These are phyloP conservation scores for Mortierella sp. DNA, from an alignment of 371 early-diverging fungal species.

Conservation along the genomic window DNA sequence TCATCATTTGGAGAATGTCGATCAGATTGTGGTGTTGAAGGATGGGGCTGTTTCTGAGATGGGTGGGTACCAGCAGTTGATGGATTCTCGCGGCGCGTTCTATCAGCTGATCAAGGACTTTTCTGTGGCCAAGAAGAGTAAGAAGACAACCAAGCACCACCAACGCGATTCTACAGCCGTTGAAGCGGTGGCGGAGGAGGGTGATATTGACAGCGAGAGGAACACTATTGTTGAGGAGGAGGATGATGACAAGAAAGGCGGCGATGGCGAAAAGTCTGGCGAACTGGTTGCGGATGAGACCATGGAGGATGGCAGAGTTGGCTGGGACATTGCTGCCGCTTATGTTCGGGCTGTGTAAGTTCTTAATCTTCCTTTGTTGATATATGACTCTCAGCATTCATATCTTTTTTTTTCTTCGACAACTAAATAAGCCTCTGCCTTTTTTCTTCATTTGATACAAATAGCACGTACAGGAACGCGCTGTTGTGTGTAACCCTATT, in stretches of 20 bases:
- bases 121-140: slow-evolving; percentile 4
- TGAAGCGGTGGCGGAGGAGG: background rate
- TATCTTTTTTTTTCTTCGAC: background rate
- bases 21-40: slow-evolving; percentile 73
- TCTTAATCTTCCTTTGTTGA: background rate
- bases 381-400: background rate
- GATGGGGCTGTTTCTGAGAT: slow-evolving; percentile 78
- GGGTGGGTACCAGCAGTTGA: slow-evolving; percentile 61
- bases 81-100: slow-evolving; percentile 57
- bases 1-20: slow-evolving; percentile 69
- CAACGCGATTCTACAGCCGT: background rate
- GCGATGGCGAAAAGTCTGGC: slow-evolving; percentile 23
- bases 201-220: background rate
- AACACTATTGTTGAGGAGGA: slow-evolving; percentile 3
- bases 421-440: background rate
- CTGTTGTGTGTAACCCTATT: slow-evolving; percentile 7
- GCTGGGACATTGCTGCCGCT: slow-evolving; percentile 71
- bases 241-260: background rate
- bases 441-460: background rate
- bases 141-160: background rate
- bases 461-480: slow-evolving; percentile 35
- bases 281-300: slow-evolving; percentile 80
- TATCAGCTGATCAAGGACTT: slow-evolving; percentile 60
- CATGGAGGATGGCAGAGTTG: slow-evolving; percentile 85
- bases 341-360: slow-evolving; percentile 83